These are phyloP conservation scores for button mushroom (Agaricus bisporus) DNA, from an alignment of 768 basidiomycete genomes.

Conservation along the genomic window DNA sequence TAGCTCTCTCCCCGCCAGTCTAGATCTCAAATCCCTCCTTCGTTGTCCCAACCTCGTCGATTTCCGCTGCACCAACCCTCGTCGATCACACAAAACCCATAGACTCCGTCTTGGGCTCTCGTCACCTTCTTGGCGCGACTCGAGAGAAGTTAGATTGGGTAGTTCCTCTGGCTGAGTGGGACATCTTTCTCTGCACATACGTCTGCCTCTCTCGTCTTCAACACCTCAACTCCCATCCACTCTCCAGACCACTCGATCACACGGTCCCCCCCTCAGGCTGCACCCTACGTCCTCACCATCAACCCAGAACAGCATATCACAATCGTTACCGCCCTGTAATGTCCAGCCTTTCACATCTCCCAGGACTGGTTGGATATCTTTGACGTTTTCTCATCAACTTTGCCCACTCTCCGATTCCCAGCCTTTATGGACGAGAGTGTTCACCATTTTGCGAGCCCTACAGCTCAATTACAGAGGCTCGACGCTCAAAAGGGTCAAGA, in stretches of 20 bases:
- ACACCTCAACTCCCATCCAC: background rate
- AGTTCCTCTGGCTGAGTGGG: background rate
- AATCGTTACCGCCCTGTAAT: background rate
- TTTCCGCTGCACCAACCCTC: background rate
- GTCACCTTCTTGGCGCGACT: background rate
- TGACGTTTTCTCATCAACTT: background rate
- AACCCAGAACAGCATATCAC: background rate
- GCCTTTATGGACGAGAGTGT: background rate
- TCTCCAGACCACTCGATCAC: background rate
- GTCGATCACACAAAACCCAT: background rate
- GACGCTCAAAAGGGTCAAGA: too few relatives aligned
- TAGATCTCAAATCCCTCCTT: background rate
- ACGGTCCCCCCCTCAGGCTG: background rate
- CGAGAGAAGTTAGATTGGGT: conserved; percentile 8
- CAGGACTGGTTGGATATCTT: background rate
- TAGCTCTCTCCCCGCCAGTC: background rate
- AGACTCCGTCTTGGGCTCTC: background rate
- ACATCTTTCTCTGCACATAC: background rate
- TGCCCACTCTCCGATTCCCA: background rate
- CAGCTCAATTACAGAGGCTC: too few relatives aligned
- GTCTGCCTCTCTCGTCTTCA: background rate
- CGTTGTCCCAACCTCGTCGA: background rate
- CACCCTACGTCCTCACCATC: background rate
- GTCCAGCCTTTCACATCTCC: background rate
- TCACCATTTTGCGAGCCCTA: too few relatives aligned